Percentiles rank a stretch among this genome's conserved stretches.
Evolutionary conservation across 139 green algal species (phyloP).

Genomic region (Spirogloea muscicola): DNA sequence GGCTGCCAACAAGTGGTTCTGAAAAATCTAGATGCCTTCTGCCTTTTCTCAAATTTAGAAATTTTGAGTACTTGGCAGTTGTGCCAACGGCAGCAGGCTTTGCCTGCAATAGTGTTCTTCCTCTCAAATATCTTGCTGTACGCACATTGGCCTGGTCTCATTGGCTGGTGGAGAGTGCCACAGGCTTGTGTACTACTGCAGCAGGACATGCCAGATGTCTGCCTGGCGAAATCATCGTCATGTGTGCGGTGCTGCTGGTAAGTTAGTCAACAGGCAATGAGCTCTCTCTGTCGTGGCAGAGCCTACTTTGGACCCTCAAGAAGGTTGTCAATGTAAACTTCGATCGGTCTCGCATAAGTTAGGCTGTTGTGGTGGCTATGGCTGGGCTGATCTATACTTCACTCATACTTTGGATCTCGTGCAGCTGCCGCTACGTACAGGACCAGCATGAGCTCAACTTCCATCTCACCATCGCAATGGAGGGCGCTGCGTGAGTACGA

Average conservation of each 20-base stretch:
- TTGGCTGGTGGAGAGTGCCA: background rate
- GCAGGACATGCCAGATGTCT: slow-evolving; percentile 30
- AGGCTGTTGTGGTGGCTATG: no score
- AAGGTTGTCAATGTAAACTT: no score
- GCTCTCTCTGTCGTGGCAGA: no score
- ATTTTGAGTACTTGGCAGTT: background rate
- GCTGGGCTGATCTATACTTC: no score
- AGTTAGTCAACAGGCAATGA: no score
- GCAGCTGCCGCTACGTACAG: slow-evolving; percentile 5
- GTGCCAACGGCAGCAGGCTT: background rate
- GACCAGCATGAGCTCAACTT: background rate
- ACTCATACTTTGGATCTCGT: no score
- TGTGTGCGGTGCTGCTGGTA: slow-evolving; percentile 30
- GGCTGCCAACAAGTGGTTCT: background rate
- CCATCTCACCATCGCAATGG: slow-evolving; percentile 30
- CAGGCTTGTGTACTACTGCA: slow-evolving; percentile 39
- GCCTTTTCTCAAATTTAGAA: background rate
- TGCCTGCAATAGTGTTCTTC: background rate
- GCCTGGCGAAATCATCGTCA: slow-evolving; percentile 36
- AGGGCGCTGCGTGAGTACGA: slow-evolving; percentile 5
- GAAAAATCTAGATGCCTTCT: background rate
- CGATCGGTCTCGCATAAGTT: no score
- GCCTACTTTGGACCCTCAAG: no score
- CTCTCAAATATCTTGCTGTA: background rate
- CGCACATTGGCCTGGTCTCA: background rate